Percentiles rank a stretch among this genome's conserved stretches.
These are phyloP conservation scores for Casaregolazyma lundiana DNA, from an alignment of 1,139 yeast species.

Conservation along the genomic window DNA sequence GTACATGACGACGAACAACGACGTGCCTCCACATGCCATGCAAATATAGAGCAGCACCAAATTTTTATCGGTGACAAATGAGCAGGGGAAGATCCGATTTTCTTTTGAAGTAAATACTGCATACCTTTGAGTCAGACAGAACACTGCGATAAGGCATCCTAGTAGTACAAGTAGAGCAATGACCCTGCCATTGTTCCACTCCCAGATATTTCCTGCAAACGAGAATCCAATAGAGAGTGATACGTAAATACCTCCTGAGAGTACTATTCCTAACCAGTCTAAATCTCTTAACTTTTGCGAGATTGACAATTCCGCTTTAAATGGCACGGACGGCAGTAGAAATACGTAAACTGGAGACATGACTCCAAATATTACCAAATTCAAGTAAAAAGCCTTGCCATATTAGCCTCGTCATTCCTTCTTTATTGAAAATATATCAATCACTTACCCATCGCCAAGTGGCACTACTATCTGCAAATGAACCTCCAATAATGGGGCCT, in stretches of 20 bases:
- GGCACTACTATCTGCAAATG: constrained; percentile 51
- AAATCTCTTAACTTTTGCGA: constrained; percentile 32
- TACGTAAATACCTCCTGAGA: too few relatives aligned
- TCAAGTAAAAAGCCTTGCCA: constrained; percentile 65
- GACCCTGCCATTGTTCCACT: too few relatives aligned
- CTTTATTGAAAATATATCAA: too few relatives aligned
- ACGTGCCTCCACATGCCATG: constrained; percentile 41
- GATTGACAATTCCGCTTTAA: constrained; percentile 39
- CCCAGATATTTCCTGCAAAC: too few relatives aligned
- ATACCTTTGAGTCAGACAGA: too few relatives aligned
- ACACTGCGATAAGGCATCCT: too few relatives aligned
- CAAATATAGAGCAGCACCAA: constrained; percentile 43
- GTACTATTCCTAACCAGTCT: constrained; percentile 46
- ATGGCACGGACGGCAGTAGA: constrained; percentile 58
- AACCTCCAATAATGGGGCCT: constrained; percentile 67
- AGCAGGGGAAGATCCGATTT: too few relatives aligned
- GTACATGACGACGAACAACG: constrained; percentile 40
- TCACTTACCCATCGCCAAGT: constrained; percentile 83
- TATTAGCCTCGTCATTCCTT: too few relatives aligned
- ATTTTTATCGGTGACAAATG: too few relatives aligned
- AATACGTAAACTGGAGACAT: constrained; percentile 47
- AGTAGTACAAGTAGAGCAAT: too few relatives aligned
- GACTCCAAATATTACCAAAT: constrained; percentile 60
- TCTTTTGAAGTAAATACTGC: too few relatives aligned
- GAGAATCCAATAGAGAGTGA: too few relatives aligned